Evolutionary conservation across 768 basidiomycete genomes (phyloP).

Genomic region (Leucosporidium scottii): DNA sequence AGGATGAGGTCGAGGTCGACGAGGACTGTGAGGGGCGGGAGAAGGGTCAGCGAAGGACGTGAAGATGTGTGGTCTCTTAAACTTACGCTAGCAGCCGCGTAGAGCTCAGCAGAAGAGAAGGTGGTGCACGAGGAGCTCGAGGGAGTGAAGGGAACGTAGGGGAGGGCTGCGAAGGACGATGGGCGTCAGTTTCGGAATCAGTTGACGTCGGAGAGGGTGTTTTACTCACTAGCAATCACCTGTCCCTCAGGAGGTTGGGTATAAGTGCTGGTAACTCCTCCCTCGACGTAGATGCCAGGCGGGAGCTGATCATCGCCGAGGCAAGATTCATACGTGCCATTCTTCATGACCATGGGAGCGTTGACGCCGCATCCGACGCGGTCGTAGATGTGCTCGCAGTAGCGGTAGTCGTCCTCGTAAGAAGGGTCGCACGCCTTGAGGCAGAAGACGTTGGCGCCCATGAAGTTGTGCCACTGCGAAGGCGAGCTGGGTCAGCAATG

Average conservation of each 20-base stretch:
- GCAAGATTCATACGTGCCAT: constrained; percentile 60
- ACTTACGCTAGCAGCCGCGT: too few relatives aligned
- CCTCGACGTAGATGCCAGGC: constrained; percentile 36
- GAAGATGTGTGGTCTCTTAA: too few relatives aligned
- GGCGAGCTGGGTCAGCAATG: background rate
- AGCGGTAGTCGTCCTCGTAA: constrained; percentile 46
- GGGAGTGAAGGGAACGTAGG: constrained; percentile 38
- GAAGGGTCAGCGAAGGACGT: too few relatives aligned
- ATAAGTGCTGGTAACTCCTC: constrained; percentile 13
- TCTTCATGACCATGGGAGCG: constrained; percentile 56
- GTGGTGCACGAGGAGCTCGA: constrained; percentile 38
- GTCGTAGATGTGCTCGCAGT: constrained; percentile 60
- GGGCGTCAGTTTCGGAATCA: constrained; percentile 33
- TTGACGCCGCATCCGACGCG: constrained; percentile 56
- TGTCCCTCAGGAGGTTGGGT: constrained; percentile 32
- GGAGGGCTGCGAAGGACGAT: constrained; percentile 34
- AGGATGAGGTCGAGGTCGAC: too few relatives aligned
- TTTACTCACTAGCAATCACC: background rate
- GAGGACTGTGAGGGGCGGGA: too few relatives aligned
- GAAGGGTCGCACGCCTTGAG: constrained; percentile 53
- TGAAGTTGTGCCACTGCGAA: constrained; percentile 52
- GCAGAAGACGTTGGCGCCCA: constrained; percentile 48
- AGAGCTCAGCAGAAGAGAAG: constrained; percentile 18
- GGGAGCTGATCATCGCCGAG: constrained; percentile 58
- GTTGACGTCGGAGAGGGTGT: background rate